phyloP scores from a whole-genome alignment of 345 rosid genomes.

The Populus alba region DNA sequence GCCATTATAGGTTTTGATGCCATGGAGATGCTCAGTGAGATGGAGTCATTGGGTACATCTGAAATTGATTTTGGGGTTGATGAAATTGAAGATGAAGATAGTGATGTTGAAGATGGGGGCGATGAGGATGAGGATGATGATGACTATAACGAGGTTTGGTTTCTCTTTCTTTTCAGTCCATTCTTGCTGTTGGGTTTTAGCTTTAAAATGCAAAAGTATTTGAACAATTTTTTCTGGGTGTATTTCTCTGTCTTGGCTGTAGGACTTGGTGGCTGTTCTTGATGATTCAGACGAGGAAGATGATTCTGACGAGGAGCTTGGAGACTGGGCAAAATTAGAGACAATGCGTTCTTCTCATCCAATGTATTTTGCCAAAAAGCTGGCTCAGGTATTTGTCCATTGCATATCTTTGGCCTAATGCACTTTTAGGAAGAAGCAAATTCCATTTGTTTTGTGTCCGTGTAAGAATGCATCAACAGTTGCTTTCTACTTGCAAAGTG shows the following conservation, averaged over 20 bases:
- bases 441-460: neutral
- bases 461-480: neutral
- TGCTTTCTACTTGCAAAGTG: conserved; percentile 3
- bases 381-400: conserved; percentile 53
- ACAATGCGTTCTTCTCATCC: conserved; percentile 94
- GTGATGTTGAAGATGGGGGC: conserved; percentile 52
- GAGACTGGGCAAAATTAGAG: conserved; percentile 91
- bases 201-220: conserved; percentile 1
- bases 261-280: conserved; percentile 76
- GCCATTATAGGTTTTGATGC: conserved; percentile 81
- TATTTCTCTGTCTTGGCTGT: conserved; percentile 21
- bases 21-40: conserved; percentile 66
- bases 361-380: conserved; percentile 78
- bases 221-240: conserved; percentile 7
- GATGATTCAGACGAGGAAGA: conserved; percentile 58
- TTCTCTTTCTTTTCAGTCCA: conserved; percentile 9
- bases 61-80: conserved; percentile 70
- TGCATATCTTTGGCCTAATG: neutral
- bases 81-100: conserved; percentile 60
- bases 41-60: conserved; percentile 62
- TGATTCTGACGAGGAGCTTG: conserved; percentile 55
- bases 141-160: conserved; percentile 34
- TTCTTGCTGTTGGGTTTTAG: conserved; percentile 13
- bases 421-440: conserved; percentile 1
- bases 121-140: conserved; percentile 31